Evolutionary conservation across 768 basidiomycete genomes (phyloP), one percentile per base, ranked within the genome.

Genomic region (Panellus pusillus): DNA sequence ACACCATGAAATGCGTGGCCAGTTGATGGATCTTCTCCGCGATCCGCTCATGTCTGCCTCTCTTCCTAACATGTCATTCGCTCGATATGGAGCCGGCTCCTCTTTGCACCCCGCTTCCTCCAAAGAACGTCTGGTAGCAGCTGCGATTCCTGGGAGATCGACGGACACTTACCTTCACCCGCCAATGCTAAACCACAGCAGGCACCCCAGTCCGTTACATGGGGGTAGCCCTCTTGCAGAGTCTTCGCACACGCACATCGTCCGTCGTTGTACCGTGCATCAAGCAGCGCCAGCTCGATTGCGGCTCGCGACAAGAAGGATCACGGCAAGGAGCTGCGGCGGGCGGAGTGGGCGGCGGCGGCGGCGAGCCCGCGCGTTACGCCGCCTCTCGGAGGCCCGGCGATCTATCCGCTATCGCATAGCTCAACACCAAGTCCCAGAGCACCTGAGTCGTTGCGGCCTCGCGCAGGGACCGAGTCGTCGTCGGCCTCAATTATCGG

Each of bases 11-110:
- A 61, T 73, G 39, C 68, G 71, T 31, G 66, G 66, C 35, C 74
- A 77, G 53, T 65, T 84, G 8, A 69, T 78, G 28, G 78, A 80
- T 53, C 67, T 83, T 9, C 72, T 83, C 12, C 72, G 70, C 43
- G 76, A 77, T 47, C 66, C 74, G 15, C 59, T 66, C 40, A 61
- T 71, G 18, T 68, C 79, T 5, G 70, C 81, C 4, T 77, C 81
- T 4, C 70, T 79, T 37, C 76, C 77, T 8, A 75, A 70, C 60
- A 69, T 74, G 65, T 24, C 58, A 28, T 39, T 36, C 13, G 47
- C 31, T 35, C 51, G 45, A 32, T 46, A 44, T 42, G 44, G 52
- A 44, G 59, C 47, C 12, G 39, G 47, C 17, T 50, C 50, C 9
- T 4, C 58, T 6, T 9, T 41, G 54, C 24, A 47, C 41, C 5